Evolutionary conservation across 176 grass and related monocot species (phyloP), one percentile per base, ranked within the genome.

Genomic region (Aegilops bicornis): DNA sequence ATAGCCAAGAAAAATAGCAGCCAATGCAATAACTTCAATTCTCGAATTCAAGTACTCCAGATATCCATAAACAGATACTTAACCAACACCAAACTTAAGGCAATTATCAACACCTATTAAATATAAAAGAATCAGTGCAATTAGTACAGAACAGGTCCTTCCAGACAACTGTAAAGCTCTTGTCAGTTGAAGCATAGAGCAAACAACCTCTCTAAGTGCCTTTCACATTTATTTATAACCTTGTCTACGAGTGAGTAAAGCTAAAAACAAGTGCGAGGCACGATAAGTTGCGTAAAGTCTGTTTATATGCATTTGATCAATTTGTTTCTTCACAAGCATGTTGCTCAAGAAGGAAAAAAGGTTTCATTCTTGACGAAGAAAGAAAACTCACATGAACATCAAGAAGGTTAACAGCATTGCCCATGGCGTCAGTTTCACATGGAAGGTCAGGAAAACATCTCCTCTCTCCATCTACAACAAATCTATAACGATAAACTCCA

Each of bases 401-500:
- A 81, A 99, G 92, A 89, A 99, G 90, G 91, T 99, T 99, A 72
- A 89, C 88, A 37, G 73, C 82, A 11, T 96, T 87, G 42, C 97
- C 97, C 75, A 73, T 91, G 36, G 90, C 92, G 54, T 99, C 92
- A 77, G 82, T 92, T 61, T 94, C 89, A 79, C 75, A 96, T n/a
- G 94, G 92, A 84, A 96, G 92, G 69, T 99, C 97, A 81, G 88
- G 83, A 92, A 94, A 85, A 79, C 88, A 91, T 88, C 74, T 94
- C 35, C 72, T 82, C 72, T 99, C 88, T 75, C 97, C 97, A 91
- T 99, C 97, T 62, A 99, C 92, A 40, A 99, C 69, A 83, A 93
- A 99, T 79, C 78, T 96, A 89, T 99, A 99, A 10, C 88, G 89
- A 79, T 96, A 99, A 84, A 96, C 88, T 56, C 97, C 97, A 16